Base-by-base conservation (phyloP, 2,329 filamentous ascomycete genomes). In the Venturia oleaginea region DNA sequence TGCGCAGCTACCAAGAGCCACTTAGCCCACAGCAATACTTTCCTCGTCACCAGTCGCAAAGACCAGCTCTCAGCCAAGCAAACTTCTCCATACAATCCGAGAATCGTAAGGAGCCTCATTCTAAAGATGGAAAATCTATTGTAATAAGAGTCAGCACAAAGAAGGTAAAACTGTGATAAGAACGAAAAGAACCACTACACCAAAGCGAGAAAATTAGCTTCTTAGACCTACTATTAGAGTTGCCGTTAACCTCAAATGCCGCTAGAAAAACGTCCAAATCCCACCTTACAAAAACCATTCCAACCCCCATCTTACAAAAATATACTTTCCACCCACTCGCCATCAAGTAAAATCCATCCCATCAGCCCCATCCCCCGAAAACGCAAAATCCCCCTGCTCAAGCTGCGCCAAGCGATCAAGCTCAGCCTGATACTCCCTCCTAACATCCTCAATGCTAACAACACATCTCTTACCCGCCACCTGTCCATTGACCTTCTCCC, bases 391-490 rank as follows among this genome's bases (percentile, higher is more conserved):
- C 65, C 95, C 92, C 72, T 90, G 90, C 76, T 94, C 87, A 73
- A 97, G 92, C 63, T 90, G 89, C 62, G 89, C 90, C 69, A 94
- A 88, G 67, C 91, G 84, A 76, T 99, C 94, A 71, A 99, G 78
- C 76, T 97, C 92, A 30, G 84, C 85, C 76, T 96, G 90, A 74
- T 97, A 99, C 73, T 93, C 89, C 75, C 88, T 91, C 71, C 92
- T 84, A 62, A 97, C 80, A 73, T 96, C 92, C 37, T 89, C 89
- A 64, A 99, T 78, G 38, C 91, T 96, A 19, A 97, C 83, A 42
- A 97, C 86, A 72, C 84, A 88, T 67, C 92, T 86, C 78, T 88
- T 89, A 38, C 24, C 42, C 65, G 66, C 4, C 66, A 15, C 48
- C 27, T 59, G 32, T 15, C 37, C 48, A 59, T 48, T 63, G 13